These are phyloP conservation scores for Xylariaceae sp. DNA, from an alignment of 2,329 filamentous ascomycete species.

Conservation along the genomic window DNA sequence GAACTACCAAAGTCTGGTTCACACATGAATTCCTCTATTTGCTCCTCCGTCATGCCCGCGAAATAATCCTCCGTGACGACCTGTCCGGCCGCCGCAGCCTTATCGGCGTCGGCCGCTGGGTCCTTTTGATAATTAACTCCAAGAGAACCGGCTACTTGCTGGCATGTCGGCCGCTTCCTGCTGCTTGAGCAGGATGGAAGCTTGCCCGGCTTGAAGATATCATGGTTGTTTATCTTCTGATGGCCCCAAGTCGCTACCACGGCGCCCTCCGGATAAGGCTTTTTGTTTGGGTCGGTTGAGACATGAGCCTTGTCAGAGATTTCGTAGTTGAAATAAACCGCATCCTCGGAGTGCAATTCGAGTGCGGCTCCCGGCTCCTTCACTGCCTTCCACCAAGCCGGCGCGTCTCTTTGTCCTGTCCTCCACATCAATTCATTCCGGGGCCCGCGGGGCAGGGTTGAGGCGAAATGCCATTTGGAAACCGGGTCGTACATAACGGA, in stretches of 20 bases:
- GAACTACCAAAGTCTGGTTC: neutral
- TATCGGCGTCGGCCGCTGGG: neutral
- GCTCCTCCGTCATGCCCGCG: neutral
- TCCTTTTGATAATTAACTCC: slow-evolving; percentile 20
- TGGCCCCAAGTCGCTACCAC: slow-evolving; percentile 2
- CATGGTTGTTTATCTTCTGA: neutral
- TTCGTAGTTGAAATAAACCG: slow-evolving; percentile 7
- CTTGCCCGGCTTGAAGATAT: neutral
- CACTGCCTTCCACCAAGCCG: neutral
- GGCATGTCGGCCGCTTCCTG: slow-evolving; percentile 9
- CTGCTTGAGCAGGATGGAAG: slow-evolving; percentile 3
- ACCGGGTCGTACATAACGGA: slow-evolving; percentile 19
- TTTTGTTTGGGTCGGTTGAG: neutral
- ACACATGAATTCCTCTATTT: neutral
- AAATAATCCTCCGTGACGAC: neutral
- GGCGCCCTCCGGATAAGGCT: neutral
- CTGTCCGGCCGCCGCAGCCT: neutral
- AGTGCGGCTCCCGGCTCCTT: neutral
- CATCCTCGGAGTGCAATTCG: slow-evolving; percentile 3
- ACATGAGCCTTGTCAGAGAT: neutral
- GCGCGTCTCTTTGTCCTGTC: neutral
- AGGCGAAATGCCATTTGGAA: slow-evolving; percentile 25
- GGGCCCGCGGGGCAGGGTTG: slow-evolving; percentile 31
- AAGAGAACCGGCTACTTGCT: slow-evolving; percentile 31
- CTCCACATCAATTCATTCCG: slow-evolving; percentile 6